Evolutionary conservation across 1,284 basidiomycete genomes (phyloP), one percentile per base, ranked within the genome.

Genomic region (Ganoderma leucocontextum): DNA sequence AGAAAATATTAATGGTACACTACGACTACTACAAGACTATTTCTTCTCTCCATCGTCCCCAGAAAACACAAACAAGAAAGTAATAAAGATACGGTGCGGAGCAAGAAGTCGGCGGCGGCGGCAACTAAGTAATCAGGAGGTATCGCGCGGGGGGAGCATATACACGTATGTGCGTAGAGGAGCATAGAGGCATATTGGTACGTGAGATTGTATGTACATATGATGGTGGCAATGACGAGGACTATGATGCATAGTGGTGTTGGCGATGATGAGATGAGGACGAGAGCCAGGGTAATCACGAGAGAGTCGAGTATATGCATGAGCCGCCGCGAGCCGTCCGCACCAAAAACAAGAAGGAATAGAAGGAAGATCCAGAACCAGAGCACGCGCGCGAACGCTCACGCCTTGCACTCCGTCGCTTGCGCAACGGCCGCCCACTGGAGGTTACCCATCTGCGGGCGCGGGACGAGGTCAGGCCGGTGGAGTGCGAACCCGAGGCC

Each of bases 401-500:
- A 57, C 6, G 55, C 70, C 64, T 66, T 52, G 64, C 64, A 41
- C 49, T 49, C 63, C 67, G 33, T 22, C 58, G 35, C 36, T 19
- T 36, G 53, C 4, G 7, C 35, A 1, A 60, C 38, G 25, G 10
- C 4, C 49, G 44, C 6, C 36, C 25, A 42, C 39, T 22, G 47
- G 61, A 58, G 42, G 58, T n/a, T 22, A 44, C 41, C 52, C 35
- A 63, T 62, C 47, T 63, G 42, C 15, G 69, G 72, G 47, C 69
- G 67, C 1, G 69, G 72, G 4, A 70, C 69, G 33, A 62, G 53
- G 39, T 73, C 67, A 0, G 72, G 69, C 12, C 49, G 61, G 35
- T 71, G 72, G 33, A 66, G 49, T 35, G 67, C 60, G 58, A 69
- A 58, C 47, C 66, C 67, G 42, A 89, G 74, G 5, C 87, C 86